Evolutionary conservation across 371 early-diverging fungal genomes (phyloP).

Genomic region (Mucor ambiguus): DNA sequence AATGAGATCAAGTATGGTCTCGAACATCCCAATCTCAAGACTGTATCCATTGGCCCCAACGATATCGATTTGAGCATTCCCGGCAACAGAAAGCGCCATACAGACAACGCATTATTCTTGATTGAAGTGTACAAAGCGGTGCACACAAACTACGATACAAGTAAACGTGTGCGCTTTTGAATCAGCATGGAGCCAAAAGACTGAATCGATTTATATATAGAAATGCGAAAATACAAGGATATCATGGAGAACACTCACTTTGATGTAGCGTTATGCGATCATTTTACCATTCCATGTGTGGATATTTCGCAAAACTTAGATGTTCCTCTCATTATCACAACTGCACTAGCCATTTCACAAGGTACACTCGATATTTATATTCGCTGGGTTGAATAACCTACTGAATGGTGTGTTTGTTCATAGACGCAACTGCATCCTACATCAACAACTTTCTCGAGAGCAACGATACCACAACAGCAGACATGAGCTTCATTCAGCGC

Average conservation of each 20-base stretch:
- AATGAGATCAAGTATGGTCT: constrained; percentile 23
- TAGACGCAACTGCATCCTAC: constrained; percentile 34
- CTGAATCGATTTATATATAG: not conserved
- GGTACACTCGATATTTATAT: not conserved
- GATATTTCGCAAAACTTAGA: constrained; percentile 8
- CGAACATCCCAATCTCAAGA: constrained; percentile 12
- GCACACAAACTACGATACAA: not conserved
- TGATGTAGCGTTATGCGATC: constrained; percentile 22
- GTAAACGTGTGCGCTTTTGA: not conserved
- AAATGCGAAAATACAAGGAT: not conserved
- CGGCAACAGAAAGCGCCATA: not conserved
- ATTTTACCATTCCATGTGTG: constrained; percentile 11
- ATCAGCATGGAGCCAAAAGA: not conserved
- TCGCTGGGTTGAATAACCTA: not conserved
- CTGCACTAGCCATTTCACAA: not conserved
- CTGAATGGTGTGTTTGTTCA: not conserved
- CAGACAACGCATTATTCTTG: not conserved
- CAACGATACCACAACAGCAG: constrained; percentile 16
- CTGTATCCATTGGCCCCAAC: not conserved
- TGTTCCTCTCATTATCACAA: constrained; percentile 13
- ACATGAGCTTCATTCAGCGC: constrained; percentile 16
- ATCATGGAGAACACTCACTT: not conserved
- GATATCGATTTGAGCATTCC: not conserved
- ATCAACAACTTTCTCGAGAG: constrained; percentile 13
- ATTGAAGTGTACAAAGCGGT: not conserved